Evolutionary conservation across 805 yeast genomes (phyloP), one percentile per base, ranked within the genome.

Genomic region (Cyberlindnera petersonii): DNA sequence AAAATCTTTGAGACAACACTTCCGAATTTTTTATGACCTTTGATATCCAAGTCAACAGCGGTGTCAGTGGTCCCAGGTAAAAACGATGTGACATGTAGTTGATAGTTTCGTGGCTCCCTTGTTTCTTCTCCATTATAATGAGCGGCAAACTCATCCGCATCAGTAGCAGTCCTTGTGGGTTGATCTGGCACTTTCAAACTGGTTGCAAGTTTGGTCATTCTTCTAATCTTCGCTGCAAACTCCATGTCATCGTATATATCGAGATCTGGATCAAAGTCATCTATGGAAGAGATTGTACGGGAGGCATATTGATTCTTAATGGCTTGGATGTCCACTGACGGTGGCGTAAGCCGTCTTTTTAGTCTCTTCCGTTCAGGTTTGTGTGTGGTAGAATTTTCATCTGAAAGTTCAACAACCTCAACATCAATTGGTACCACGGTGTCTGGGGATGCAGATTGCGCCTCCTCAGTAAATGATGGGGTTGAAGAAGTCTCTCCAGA

Each of bases 41-140:
- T 47, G 11, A 50, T 41, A 5, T 26, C 22, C n/a, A 55, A 16
- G 9, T 41, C 39, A 5, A 47, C n/a, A 1, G 36, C 24, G 9
- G 22, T 20, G 14, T 24, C 34, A 9, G 33, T 42, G 29, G 44
- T 42, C 16, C 56, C 59, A 2, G 59, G 53, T n/a, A 55, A 9
- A 31, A 20, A 39, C 2, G 57, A 53, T 0, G 40, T 37, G 3
- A 55, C 29, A 6, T 40, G 39, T 3, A 55, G 17, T 5, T 19
- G n/a, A 23, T 50, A 55, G 1, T 17, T 9, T 26, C 48, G 41
- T 16, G 34, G 22, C 10, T 22, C 22, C 3, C 15, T 21, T 10
- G 36, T 13, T 24, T 36, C 36, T 9, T 31, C 37, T 11, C 18
- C 32, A 7, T 21, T 6, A 15, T 26, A 24, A 5, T 9, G 15